These are phyloP conservation scores for Didymella glomerata DNA, from an alignment of 2,329 filamentous ascomycete genomes.

Conservation along the genomic window DNA sequence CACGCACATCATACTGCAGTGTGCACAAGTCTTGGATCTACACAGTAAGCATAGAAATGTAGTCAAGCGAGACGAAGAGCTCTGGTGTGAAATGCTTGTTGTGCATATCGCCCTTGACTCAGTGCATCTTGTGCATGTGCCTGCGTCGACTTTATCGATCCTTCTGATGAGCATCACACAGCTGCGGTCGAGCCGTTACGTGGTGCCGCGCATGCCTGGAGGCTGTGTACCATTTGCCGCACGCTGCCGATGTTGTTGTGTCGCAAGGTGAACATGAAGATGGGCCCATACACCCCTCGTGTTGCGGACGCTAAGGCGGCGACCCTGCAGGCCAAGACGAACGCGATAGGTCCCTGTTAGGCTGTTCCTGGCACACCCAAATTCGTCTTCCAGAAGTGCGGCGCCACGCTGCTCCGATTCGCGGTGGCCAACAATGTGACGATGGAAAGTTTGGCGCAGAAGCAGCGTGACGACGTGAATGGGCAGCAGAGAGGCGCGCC, in stretches of 20 bases:
- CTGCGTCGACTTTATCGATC: not conserved
- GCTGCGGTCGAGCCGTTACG: constrained; percentile 22
- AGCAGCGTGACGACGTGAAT: not conserved
- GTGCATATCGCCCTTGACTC: not conserved
- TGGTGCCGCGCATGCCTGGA: constrained; percentile 23
- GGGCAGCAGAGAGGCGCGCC: constrained; percentile 6
- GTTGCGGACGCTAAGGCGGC: constrained; percentile 26
- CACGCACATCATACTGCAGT: constrained; percentile 9
- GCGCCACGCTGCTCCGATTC: constrained; percentile 27
- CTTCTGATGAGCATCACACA: not conserved
- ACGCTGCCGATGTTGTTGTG: constrained; percentile 9
- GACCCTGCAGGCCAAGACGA: constrained; percentile 29
- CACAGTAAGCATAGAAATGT: not conserved
- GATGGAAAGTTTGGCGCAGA: constrained; percentile 8
- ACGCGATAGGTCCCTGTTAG: constrained; percentile 19
- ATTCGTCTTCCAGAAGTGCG: constrained; percentile 21
- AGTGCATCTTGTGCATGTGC: not conserved
- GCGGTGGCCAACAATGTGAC: constrained; percentile 22
- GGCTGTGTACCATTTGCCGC: constrained; percentile 23
- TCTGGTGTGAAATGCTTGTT: not conserved
- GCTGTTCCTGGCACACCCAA: constrained; percentile 22
- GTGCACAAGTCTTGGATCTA: constrained; percentile 9
- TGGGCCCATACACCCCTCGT: constrained; percentile 23
- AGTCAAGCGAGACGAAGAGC: not conserved
- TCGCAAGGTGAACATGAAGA: constrained; percentile 3